These are phyloP conservation scores for Fusarium globosum DNA, from an alignment of 2,329 filamentous ascomycete genomes.

Conservation along the genomic window DNA sequence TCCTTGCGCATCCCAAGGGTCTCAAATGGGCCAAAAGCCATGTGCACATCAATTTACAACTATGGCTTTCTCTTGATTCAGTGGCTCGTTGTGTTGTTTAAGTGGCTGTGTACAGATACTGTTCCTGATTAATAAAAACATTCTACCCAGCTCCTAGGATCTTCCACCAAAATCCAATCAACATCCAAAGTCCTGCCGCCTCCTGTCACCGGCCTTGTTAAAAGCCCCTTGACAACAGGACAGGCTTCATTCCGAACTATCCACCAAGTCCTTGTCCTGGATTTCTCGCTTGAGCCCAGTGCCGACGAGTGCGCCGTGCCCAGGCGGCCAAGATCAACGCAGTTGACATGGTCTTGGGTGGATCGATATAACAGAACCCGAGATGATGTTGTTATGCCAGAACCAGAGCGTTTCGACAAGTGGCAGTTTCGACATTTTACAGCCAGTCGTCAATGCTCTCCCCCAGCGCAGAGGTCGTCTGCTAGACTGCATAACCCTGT, in stretches of 20 bases:
- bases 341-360: slow-evolving; percentile 33
- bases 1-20: slow-evolving; percentile 15
- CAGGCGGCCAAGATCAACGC: slow-evolving; percentile 38
- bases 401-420: slow-evolving; percentile 36
- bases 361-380: slow-evolving; percentile 38
- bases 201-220: slow-evolving; percentile 36
- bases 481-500: slow-evolving; percentile 6
- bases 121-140: slow-evolving; percentile 23
- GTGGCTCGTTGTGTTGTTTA: slow-evolving; percentile 7
- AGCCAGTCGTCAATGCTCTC: slow-evolving; percentile 14
- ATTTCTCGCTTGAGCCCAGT: slow-evolving; percentile 40
- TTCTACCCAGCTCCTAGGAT: slow-evolving; percentile 25
- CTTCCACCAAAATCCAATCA: slow-evolving; percentile 31
- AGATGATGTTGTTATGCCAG: slow-evolving; percentile 40
- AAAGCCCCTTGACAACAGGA: slow-evolving; percentile 38
- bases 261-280: slow-evolving; percentile 38
- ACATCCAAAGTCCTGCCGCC: slow-evolving; percentile 14
- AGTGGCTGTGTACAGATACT: slow-evolving; percentile 12
- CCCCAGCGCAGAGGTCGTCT: slow-evolving; percentile 2
- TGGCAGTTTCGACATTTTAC: slow-evolving; percentile 19
- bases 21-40: slow-evolving; percentile 16
- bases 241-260: slow-evolving; percentile 32
- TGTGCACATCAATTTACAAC: slow-evolving; percentile 11
- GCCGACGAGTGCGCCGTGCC: slow-evolving; percentile 42
- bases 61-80: neutral